A percentile compares a stretch with the other conserved stretches of the same genome.
These are phyloP conservation scores for Penicillium freii DNA, from an alignment of 2,329 filamentous ascomycete genomes.

Conservation along the genomic window DNA sequence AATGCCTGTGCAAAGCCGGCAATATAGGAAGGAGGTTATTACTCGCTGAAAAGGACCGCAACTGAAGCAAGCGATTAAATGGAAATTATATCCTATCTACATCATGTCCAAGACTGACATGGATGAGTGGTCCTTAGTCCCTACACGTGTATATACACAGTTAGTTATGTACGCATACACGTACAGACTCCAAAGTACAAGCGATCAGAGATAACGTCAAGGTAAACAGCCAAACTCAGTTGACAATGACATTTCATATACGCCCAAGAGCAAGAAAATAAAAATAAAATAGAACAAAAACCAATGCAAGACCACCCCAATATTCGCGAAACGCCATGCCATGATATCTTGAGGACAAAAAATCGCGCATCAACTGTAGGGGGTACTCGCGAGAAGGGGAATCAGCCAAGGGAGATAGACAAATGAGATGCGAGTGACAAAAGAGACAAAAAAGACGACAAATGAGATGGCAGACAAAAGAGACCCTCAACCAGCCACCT, in stretches of 20 bases:
- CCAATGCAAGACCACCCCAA: constrained; percentile 12
- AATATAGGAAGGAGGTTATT: not conserved
- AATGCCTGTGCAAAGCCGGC: not conserved
- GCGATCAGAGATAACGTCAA: not conserved
- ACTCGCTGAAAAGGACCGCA: not conserved
- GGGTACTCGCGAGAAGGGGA: constrained; percentile 24
- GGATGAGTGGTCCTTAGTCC: not conserved
- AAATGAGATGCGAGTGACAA: constrained; percentile 1
- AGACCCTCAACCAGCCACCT: not conserved
- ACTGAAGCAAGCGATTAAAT: not conserved
- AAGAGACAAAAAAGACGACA: not conserved
- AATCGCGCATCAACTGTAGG: constrained; percentile 19
- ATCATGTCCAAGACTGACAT: not conserved
- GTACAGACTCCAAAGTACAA: not conserved
- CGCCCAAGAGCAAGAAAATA: not conserved
- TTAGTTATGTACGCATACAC: not conserved
- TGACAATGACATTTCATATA: not conserved
- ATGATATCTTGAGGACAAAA: constrained; percentile 17
- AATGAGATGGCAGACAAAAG: constrained; percentile 8
- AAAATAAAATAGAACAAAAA: not conserved
- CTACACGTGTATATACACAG: not conserved
- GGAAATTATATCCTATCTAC: not conserved
- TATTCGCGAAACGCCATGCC: constrained; percentile 23
- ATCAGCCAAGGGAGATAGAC: not conserved
- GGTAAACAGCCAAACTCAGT: not conserved